These are phyloP conservation scores for Talaromyces verruculosus DNA, from an alignment of 2,329 filamentous ascomycete genomes.

Conservation along the genomic window DNA sequence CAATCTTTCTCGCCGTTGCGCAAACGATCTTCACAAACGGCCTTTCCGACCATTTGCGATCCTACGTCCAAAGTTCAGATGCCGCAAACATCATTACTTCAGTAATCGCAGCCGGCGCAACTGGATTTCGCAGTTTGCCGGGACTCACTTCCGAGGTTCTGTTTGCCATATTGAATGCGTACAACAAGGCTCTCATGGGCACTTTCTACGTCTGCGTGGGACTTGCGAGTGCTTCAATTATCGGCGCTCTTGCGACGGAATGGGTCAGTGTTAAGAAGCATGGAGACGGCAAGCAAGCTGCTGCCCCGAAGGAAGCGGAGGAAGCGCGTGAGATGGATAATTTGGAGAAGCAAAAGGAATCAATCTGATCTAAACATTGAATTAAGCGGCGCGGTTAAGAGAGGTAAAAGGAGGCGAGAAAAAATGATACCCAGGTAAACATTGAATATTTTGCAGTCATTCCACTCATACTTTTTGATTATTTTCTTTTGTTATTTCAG, in stretches of 20 bases:
- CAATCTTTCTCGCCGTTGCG: slow-evolving; percentile 39
- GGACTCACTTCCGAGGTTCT: background rate
- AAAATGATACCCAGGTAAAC: background rate
- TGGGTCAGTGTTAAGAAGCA: slow-evolving; percentile 19
- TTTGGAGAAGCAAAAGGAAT: background rate
- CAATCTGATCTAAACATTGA: background rate
- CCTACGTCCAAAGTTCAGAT: slow-evolving; percentile 26
- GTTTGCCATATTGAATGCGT: slow-evolving; percentile 15
- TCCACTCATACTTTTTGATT: background rate
- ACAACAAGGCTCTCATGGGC: slow-evolving; percentile 19
- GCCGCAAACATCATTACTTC: slow-evolving; percentile 27
- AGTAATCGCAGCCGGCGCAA: slow-evolving; percentile 40
- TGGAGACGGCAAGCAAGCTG: slow-evolving; percentile 24
- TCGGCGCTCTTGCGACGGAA: slow-evolving; percentile 18
- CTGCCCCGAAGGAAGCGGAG: slow-evolving; percentile 16
- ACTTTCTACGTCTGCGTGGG: slow-evolving; percentile 17
- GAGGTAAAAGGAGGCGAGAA: background rate
- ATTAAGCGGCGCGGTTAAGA: background rate
- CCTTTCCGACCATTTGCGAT: slow-evolving; percentile 30
- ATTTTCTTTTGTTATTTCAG: background rate
- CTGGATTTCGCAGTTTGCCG: slow-evolving; percentile 23
- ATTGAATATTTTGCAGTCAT: background rate
- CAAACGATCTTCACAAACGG: slow-evolving; percentile 43
- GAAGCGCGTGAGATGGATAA: background rate
- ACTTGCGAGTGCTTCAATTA: slow-evolving; percentile 17